Evolutionary conservation across 2,329 filamentous ascomycete species (phyloP), one percentile per base, ranked within the genome.

Genomic region (Chaetomium sp.): DNA sequence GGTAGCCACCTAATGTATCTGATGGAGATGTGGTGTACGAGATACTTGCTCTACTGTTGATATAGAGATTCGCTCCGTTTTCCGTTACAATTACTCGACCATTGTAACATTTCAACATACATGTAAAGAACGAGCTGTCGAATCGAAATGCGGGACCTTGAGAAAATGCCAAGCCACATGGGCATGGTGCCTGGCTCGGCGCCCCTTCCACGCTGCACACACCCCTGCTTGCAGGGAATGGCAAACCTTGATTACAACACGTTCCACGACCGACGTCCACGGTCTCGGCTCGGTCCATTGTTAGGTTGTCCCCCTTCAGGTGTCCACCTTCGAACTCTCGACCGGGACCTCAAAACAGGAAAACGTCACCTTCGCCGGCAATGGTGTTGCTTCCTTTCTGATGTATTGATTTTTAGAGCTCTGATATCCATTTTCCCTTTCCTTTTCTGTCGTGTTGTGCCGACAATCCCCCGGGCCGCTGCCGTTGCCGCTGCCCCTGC

Each of bases 261-360:
- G 69, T 71, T 70, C 69, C 69, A 69, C 67, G 61, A 68, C 66
- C 67, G 54, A 64, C 65, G 54, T 68, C n/a, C n/a, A n/a, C n/a
- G n/a, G n/a, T n/a, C 64, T 65, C 56, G 55, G 42, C 53, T 29
- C 25, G 35, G 13, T 47, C 56, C 49, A 59, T 31, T 51, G 42
- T 56, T n/a, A n/a, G n/a, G n/a, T n/a, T n/a, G n/a, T n/a, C 16
- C 16, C 38, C 47, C 45, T 25, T 56, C 49, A 59, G 49, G 38
- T 50, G 51, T 63, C 58, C 58, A 51, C 35, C 27, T 59, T 59
- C 61, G 60, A 64, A 58, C 60, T 29, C 57, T 57, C 62, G 51
- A 13, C 55, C n/a, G 16, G 21, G 21, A 25, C 54, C 38, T 23
- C 62, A 29, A 56, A 59, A 65, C 62, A 60, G 25, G 42, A 62